These are phyloP conservation scores for Coemansia sp. DNA, from an alignment of 192 early-diverging fungal species.

Conservation along the genomic window DNA sequence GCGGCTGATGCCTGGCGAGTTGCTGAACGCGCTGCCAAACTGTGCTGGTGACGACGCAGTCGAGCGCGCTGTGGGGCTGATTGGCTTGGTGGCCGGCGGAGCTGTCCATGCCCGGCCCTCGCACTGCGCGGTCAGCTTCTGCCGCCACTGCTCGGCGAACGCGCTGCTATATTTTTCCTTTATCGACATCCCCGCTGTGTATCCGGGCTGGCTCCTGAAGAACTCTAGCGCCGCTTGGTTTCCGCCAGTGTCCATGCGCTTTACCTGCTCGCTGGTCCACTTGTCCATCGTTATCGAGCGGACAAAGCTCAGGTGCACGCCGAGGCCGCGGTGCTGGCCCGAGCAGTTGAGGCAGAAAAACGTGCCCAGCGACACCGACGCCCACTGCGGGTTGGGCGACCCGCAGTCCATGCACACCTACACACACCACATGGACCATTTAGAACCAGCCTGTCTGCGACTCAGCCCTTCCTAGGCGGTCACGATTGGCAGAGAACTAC, in stretches of 20 bases:
- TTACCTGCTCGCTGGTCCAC: slow-evolving; percentile 92
- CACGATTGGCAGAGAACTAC: not conserved
- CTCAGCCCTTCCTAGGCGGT: too few species aligned
- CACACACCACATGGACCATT: not conserved
- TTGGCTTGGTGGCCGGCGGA: slow-evolving; percentile 13
- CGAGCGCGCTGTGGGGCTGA: slow-evolving; percentile 21
- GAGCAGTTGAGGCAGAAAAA: slow-evolving; percentile 97
- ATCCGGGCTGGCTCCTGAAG: slow-evolving; percentile 78
- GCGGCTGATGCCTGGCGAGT: slow-evolving; percentile 17
- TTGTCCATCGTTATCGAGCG: slow-evolving; percentile 99
- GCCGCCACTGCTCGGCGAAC: slow-evolving; percentile 81
- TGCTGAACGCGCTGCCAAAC: slow-evolving; percentile 16
- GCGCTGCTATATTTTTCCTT: slow-evolving; percentile 83
- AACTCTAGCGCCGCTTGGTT: slow-evolving; percentile 83
- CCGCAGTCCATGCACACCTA: slow-evolving; percentile 87
- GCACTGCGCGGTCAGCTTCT: slow-evolving; percentile 76
- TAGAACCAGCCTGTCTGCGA: too few species aligned
- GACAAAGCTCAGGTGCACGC: slow-evolving; percentile 86
- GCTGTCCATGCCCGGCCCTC: slow-evolving; percentile 57
- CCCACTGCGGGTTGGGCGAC: slow-evolving; percentile 83
- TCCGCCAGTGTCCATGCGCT: slow-evolving; percentile 90
- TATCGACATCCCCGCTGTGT: slow-evolving; percentile 67
- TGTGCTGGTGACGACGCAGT: slow-evolving; percentile 24
- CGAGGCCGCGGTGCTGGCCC: slow-evolving; percentile 81
- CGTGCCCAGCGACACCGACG: slow-evolving; percentile 86